Percentiles rank a stretch among this genome's conserved stretches.
These are phyloP conservation scores for Violaceomyces palustris DNA, from an alignment of 1,284 basidiomycete genomes.

Conservation along the genomic window DNA sequence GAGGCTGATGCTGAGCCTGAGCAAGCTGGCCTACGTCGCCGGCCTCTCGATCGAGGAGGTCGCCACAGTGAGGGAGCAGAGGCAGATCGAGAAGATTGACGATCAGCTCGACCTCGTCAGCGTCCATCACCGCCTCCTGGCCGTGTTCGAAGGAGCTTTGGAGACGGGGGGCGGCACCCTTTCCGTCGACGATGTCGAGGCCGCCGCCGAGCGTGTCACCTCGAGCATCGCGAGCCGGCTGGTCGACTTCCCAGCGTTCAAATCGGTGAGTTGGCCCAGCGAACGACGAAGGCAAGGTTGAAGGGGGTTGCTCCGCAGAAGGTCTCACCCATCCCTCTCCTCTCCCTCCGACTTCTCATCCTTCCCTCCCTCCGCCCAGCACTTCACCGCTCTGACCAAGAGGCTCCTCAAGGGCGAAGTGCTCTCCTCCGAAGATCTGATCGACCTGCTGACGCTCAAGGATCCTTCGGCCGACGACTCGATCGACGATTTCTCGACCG, in stretches of 20 bases:
- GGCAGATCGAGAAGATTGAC: constrained; percentile 54
- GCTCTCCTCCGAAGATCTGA: constrained; percentile 56
- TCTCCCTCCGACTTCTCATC: no score
- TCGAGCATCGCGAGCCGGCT: constrained; percentile 13
- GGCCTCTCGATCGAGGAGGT: constrained; percentile 16
- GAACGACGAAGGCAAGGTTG: no score
- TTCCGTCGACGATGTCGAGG: not conserved
- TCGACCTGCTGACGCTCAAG: constrained; percentile 59
- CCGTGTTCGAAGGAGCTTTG: no score
- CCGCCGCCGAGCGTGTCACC: constrained; percentile 11
- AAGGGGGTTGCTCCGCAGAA: no score
- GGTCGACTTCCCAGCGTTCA: constrained; percentile 19
- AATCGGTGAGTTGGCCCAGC: constrained; percentile 5
- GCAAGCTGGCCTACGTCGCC: constrained; percentile 78
- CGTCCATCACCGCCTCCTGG: constrained; percentile 57
- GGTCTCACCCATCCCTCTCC: no score
- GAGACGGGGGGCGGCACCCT: constrained; percentile 21
- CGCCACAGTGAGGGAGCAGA: constrained; percentile 27
- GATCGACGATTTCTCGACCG: constrained; percentile 54
- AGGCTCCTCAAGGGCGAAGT: constrained; percentile 52
- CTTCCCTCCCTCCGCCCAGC: no score
- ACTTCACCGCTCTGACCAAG: constrained; percentile 32
- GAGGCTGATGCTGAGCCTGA: constrained; percentile 82
- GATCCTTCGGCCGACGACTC: constrained; percentile 53
- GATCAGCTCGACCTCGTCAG: constrained; percentile 58